phyloP scores from a whole-genome alignment of 495 filamentous ascomycete genomes.

The Tuber magnatum region DNA sequence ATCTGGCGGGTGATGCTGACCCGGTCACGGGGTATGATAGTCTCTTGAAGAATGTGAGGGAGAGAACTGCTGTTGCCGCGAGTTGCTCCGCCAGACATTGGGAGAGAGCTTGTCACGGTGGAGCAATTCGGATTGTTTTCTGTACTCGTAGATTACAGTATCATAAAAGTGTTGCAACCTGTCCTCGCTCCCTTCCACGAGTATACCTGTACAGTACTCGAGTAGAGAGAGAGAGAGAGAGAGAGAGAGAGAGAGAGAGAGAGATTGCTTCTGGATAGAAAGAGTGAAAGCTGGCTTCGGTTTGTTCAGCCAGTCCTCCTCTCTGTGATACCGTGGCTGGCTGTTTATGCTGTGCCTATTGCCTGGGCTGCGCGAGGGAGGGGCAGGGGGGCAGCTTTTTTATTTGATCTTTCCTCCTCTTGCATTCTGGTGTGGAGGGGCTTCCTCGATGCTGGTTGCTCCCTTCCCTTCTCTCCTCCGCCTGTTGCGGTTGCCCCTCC shows the following conservation, averaged over 20 bases:
- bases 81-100: background rate
- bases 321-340: background rate
- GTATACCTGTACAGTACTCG: too few relatives aligned
- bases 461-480: constrained; percentile 17
- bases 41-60: too few relatives aligned
- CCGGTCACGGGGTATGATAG: background rate
- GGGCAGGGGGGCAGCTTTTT: background rate
- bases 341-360: background rate
- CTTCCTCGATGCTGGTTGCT: constrained; percentile 27
- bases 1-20: background rate
- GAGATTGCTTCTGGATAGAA: background rate
- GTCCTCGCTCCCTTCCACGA: background rate
- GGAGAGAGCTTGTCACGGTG: background rate
- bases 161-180: background rate
- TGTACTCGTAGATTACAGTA: background rate
- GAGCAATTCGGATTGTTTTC: background rate
- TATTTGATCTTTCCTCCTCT: too few relatives aligned
- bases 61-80: background rate
- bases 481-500: constrained; percentile 9
- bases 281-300: background rate
- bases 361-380: background rate
- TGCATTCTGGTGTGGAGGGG: constrained; percentile 29
- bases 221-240: background rate
- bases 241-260: too few relatives aligned
- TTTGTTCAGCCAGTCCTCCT: background rate